These are phyloP conservation scores for Asclepias syriaca DNA, from an alignment of 257 asterid genomes.

Conservation along the genomic window DNA sequence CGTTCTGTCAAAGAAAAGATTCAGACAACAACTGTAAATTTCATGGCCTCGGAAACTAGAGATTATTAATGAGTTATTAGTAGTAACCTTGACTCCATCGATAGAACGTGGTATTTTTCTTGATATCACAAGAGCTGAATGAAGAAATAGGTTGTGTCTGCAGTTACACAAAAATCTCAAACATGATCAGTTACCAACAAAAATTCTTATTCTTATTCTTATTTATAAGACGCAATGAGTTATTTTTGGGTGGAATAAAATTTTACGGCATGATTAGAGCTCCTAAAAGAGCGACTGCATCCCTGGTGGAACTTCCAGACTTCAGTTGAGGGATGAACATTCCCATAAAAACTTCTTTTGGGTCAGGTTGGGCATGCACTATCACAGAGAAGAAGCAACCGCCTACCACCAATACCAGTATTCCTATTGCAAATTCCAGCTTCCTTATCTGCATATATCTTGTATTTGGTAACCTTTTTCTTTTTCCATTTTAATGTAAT, in stretches of 20 bases:
- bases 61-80: not conserved
- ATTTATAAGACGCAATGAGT: not conserved
- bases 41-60: not conserved
- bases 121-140: slow-evolving; percentile 88
- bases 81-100: slow-evolving; percentile 55
- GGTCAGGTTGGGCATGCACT: slow-evolving; percentile 59
- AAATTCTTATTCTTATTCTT: too few species aligned
- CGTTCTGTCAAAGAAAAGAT: slow-evolving; percentile 1
- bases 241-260: not conserved
- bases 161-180: slow-evolving; percentile 5
- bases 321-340: slow-evolving; percentile 73
- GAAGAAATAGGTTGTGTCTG: slow-evolving; percentile 96
- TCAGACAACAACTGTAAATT: not conserved
- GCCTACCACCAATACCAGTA: slow-evolving; percentile 62
- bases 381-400: slow-evolving; percentile 73
- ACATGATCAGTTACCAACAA: not conserved
- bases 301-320: slow-evolving; percentile 68
- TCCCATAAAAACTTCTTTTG: slow-evolving; percentile 56
- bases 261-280: slow-evolving; percentile 96
- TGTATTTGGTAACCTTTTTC: too few species aligned
- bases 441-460: slow-evolving; percentile 57
- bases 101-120: slow-evolving; percentile 76
- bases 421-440: slow-evolving; percentile 69
- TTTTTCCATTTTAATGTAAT: too few species aligned
- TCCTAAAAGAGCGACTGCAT: slow-evolving; percentile 85